Evolutionary conservation across 306 rosid genomes (phyloP), one percentile per base, ranked within the genome.

Genomic region (Gillenia trifoliata): DNA sequence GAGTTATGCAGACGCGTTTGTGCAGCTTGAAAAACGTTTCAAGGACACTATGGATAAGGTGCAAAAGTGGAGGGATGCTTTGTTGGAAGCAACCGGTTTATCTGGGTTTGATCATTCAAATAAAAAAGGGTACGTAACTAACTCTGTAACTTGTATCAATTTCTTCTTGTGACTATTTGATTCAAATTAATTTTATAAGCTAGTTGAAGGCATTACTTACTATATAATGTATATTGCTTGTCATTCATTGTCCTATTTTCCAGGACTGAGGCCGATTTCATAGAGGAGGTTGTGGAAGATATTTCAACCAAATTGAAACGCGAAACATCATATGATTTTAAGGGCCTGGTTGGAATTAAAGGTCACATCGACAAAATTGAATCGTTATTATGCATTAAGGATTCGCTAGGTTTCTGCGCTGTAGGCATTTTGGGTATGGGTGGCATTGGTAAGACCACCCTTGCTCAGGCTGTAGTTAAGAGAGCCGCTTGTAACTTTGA

Each of bases 391-490:
- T n/a, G 65, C 16, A 36, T 43, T 1, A 13, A 43, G 8, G 70
- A 31, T 1, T 41, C 77, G 1, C 19, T 3, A 8, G 75, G 47
- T 61, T 41, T 66, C 13, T 41, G 72, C 1, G 31, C 26, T 8
- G 28, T 77, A 6, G 81, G 78, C 5, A 55, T 77, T 45, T 67
- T 79, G 78, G 85, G 81, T 3, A 81, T 81, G 69, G 80, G 64
- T 7, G 75, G 70, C 11, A 22, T 77, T 56, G 31, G 62, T 12
- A 56, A 56, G 62, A 56, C 62, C 31, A 56, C 62, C 62, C 62
- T 56, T 23, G 62, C 62, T 4, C 11, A 56, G 0, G 62, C 62
- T 56, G 62, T 56, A 11, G n/a, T 56, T 25, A 25, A 23, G 3
- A 22, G 8, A 22, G 0, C 2, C 1, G 23, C 8, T 10, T 56